phyloP scores from a whole-genome alignment of 2,329 filamentous ascomycete species.

The Neocatenulostroma microsporum region DNA sequence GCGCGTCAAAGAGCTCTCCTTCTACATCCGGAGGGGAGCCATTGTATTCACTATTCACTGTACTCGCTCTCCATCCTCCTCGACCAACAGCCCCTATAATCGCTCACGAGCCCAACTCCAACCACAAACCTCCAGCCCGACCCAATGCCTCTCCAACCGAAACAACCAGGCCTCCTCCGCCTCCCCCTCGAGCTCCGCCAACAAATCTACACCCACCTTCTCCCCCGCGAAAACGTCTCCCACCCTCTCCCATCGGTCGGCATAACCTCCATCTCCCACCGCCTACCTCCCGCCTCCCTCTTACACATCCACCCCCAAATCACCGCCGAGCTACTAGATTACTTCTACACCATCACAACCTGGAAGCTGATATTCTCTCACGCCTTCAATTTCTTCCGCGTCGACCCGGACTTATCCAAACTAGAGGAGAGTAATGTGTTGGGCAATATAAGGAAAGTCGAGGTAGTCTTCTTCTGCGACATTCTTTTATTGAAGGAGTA shows the following conservation, averaged over 20 bases:
- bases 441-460: slow-evolving; percentile 21
- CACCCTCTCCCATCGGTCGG: slow-evolving; percentile 26
- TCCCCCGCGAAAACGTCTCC: slow-evolving; percentile 20
- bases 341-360: slow-evolving; percentile 26
- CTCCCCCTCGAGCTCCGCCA: slow-evolving; percentile 40
- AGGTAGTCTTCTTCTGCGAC: slow-evolving; percentile 29
- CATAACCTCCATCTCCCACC: slow-evolving; percentile 28
- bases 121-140: too few species aligned
- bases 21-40: too few species aligned
- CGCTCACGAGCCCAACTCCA: too few species aligned
- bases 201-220: slow-evolving; percentile 34
- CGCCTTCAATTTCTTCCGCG: slow-evolving; percentile 32
- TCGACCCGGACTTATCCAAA: slow-evolving; percentile 25
- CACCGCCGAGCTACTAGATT: slow-evolving; percentile 23
- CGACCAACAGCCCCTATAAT: too few species aligned
- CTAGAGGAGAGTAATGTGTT: slow-evolving; percentile 19
- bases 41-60: too few species aligned
- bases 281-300: slow-evolving; percentile 18
- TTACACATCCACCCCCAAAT: slow-evolving; percentile 23
- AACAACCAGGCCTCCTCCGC: too few species aligned
- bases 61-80: too few species aligned
- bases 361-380: slow-evolving; percentile 30
- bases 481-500: slow-evolving; percentile 25
- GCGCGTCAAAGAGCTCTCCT: too few species aligned
- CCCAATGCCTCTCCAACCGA: too few species aligned